phyloP scores from a whole-genome alignment of 495 filamentous ascomycete species.

The Cladorrhinum samala region DNA sequence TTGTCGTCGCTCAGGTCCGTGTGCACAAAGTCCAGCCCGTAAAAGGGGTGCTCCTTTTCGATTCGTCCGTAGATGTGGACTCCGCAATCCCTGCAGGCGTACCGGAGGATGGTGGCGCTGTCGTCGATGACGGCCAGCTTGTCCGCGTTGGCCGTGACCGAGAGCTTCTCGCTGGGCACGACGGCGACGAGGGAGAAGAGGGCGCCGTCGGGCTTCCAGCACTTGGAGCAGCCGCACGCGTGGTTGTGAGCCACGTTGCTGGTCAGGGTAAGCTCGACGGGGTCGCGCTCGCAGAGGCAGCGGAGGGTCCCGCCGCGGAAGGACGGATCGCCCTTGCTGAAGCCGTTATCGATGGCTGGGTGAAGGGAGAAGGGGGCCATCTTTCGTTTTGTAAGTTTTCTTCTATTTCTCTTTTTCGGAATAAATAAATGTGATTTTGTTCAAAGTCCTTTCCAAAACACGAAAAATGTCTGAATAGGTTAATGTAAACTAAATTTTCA shows the following conservation, averaged over 20 bases:
- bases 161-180: slow-evolving; percentile 40
- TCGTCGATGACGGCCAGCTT: slow-evolving; percentile 51
- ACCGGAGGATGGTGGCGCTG: slow-evolving; percentile 48
- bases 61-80: slow-evolving; percentile 55
- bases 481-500: too few relatives aligned
- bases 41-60: slow-evolving; percentile 54
- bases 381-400: too few relatives aligned
- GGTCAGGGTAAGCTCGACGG: slow-evolving; percentile 46
- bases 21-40: slow-evolving; percentile 58
- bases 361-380: slow-evolving; percentile 43
- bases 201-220: slow-evolving; percentile 53
- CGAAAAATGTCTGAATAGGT: too few relatives aligned
- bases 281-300: slow-evolving; percentile 47
- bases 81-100: slow-evolving; percentile 52
- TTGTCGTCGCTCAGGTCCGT: slow-evolving; percentile 47
- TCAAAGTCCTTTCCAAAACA: background rate
- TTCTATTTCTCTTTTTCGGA: background rate
- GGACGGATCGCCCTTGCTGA: slow-evolving; percentile 37
- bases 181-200: slow-evolving; percentile 57
- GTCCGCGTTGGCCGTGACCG: slow-evolving; percentile 43
- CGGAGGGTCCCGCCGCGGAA: slow-evolving; percentile 48
- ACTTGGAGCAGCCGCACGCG: slow-evolving; percentile 60
- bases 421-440: background rate
- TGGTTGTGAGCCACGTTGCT: slow-evolving; percentile 57
- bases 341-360: slow-evolving; percentile 53